phyloP scores from a whole-genome alignment of 805 yeast species.

The Isabelozyma gotoi region DNA sequence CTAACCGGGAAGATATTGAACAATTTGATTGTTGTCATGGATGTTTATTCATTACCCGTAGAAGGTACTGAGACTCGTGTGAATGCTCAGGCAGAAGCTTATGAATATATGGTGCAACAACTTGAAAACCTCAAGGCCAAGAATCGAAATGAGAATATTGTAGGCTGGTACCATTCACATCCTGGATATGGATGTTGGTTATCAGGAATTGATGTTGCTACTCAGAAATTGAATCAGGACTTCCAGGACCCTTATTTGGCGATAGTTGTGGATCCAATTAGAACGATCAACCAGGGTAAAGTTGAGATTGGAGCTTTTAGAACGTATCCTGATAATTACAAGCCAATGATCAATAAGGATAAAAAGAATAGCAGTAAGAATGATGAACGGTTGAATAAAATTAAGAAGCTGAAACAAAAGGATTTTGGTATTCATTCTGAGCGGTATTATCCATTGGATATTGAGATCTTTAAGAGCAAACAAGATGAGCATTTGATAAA shows the following conservation, averaged over 20 bases:
- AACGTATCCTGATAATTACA: conserved; percentile 51
- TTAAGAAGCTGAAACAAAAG: conserved; percentile 16
- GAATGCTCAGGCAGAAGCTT: conserved; percentile 90
- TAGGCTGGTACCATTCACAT: conserved; percentile 97
- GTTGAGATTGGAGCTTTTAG: conserved; percentile 90
- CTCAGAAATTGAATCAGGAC: conserved; percentile 80
- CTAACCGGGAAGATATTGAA: conserved; percentile 71
- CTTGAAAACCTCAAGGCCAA: conserved; percentile 53
- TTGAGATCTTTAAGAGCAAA: conserved; percentile 56
- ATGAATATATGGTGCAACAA: conserved; percentile 91
- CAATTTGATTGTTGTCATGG: conserved; percentile 64
- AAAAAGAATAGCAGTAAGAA: not conserved
- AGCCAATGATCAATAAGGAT: conserved; percentile 2
- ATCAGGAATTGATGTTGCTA: conserved; percentile 88
- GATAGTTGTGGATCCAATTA: conserved; percentile 80
- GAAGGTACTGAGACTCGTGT: conserved; percentile 96
- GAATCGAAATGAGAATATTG: conserved; percentile 60
- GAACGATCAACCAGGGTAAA: conserved; percentile 57
- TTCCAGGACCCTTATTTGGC: conserved; percentile 93
- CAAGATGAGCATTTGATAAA: conserved; percentile 49
- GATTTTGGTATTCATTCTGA: conserved; percentile 74
- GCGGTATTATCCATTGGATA: conserved; percentile 64
- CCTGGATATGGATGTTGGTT: conserved; percentile 98
- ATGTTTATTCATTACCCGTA: conserved; percentile 85
- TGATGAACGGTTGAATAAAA: not conserved